A percentile compares a stretch with the other conserved stretches of the same genome.
These are phyloP conservation scores for Begonia masoniana DNA, from an alignment of 306 rosid species.

Conservation along the genomic window DNA sequence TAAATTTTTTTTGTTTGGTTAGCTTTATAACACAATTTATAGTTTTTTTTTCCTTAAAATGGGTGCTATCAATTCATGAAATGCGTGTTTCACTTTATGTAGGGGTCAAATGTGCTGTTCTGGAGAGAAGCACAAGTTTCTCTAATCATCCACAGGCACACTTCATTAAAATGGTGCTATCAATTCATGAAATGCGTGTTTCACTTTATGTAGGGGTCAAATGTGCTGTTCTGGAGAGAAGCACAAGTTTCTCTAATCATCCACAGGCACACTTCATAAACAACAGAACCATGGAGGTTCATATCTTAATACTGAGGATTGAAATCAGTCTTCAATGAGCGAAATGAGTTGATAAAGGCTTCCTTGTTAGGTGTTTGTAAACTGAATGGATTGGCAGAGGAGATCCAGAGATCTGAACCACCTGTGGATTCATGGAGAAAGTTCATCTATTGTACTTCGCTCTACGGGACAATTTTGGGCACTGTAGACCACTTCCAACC, in stretches of 20 bases:
- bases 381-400: conserved; percentile 77
- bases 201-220: conserved; percentile 36
- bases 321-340: conserved; percentile 2
- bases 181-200: conserved; percentile 1
- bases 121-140: conserved; percentile 49
- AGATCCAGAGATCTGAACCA: conserved; percentile 80
- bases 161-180: background rate
- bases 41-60: too few relatives aligned
- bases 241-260: conserved; percentile 44
- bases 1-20: background rate
- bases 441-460: conserved; percentile 84
- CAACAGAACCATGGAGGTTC: conserved; percentile 96
- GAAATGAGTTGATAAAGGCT: conserved; percentile 8
- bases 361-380: conserved; percentile 63
- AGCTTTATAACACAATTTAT: too few relatives aligned
- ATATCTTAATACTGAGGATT: conserved; percentile 5
- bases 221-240: conserved; percentile 66
- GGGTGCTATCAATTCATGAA: conserved; percentile 1
- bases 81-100: background rate
- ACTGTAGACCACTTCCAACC: conserved; percentile 92
- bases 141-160: conserved; percentile 77
- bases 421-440: conserved; percentile 92
- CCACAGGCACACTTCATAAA: conserved; percentile 92
- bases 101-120: conserved; percentile 72
- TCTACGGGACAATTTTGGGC: conserved; percentile 76